Evolutionary conservation across 2,329 filamentous ascomycete species (phyloP).

Genomic region (Aspergillus tanneri): DNA sequence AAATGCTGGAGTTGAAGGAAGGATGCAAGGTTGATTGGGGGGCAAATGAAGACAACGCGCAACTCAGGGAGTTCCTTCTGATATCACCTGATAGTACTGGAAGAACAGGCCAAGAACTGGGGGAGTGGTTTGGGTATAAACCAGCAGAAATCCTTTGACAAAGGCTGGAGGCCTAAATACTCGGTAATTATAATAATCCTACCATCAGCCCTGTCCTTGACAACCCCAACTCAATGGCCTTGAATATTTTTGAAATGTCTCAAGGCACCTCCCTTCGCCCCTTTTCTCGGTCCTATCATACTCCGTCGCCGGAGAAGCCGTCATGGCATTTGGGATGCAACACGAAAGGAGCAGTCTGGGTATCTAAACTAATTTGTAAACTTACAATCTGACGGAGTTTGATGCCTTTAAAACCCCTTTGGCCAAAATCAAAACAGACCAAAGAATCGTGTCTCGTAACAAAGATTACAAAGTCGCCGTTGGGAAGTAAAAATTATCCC

Average conservation of each 20-base stretch:
- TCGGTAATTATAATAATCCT: too few species aligned
- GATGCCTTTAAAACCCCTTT: too few species aligned
- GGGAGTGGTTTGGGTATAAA: constrained; percentile 73
- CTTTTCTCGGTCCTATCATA: not conserved
- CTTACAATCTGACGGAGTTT: not conserved
- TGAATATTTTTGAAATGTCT: too few species aligned
- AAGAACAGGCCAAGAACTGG: constrained; percentile 64
- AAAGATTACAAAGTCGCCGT: constrained; percentile 53
- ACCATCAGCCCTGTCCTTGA: too few species aligned
- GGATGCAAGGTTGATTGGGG: constrained; percentile 83
- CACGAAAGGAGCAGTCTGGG: not conserved
- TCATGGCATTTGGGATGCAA: too few species aligned
- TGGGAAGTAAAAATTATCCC: constrained; percentile 96
- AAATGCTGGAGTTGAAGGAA: constrained; percentile 78
- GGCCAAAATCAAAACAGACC: constrained; percentile 3
- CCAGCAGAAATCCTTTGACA: constrained; percentile 70
- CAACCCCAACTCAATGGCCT: too few species aligned
- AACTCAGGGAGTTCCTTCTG: constrained; percentile 74
- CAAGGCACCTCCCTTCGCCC: not conserved
- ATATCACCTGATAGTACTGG: constrained; percentile 34
- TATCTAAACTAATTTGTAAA: constrained; percentile 5
- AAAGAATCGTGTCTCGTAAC: not conserved
- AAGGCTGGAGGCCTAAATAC: constrained; percentile 16
- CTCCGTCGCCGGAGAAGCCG: not conserved
- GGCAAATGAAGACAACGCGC: constrained; percentile 66